A percentile compares a stretch with the other conserved stretches of the same genome.
These are phyloP conservation scores for Linaria vulgaris DNA, from an alignment of 257 asterid species.

Conservation along the genomic window DNA sequence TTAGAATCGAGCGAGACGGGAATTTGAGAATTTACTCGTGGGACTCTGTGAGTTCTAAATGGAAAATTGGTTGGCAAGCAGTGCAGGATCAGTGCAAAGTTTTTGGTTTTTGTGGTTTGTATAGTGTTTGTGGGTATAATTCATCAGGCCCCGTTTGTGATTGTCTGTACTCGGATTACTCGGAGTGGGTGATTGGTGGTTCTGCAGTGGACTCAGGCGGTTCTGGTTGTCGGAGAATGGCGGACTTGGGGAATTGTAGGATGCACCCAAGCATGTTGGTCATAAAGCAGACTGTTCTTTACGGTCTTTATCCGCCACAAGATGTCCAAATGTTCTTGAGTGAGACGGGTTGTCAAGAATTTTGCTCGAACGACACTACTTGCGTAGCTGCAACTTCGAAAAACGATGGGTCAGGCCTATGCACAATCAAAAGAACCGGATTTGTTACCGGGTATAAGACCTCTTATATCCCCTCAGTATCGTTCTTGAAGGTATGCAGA, in stretches of 20 bases:
- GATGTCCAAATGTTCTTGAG: conserved; percentile 51
- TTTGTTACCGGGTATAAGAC: conserved; percentile 53
- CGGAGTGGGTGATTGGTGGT: conserved; percentile 24
- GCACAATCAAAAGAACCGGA: conserved; percentile 49
- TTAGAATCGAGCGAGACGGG: conserved; percentile 60
- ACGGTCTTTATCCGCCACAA: conserved; percentile 59
- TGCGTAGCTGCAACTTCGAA: conserved; percentile 61
- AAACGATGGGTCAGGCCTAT: conserved; percentile 61
- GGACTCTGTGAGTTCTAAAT: conserved; percentile 35
- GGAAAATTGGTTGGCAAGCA: conserved; percentile 73
- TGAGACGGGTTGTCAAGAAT: conserved; percentile 47
- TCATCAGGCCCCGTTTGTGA: conserved; percentile 48
- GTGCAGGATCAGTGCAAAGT: conserved; percentile 58
- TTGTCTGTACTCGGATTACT: conserved; percentile 46
- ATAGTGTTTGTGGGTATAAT: conserved; percentile 62
- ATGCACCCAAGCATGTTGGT: conserved; percentile 47
- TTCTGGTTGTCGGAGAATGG: conserved; percentile 52
- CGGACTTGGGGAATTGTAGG: conserved; percentile 57
- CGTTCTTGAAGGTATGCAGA: conserved; percentile 58
- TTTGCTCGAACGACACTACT: conserved; percentile 47
- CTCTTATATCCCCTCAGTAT: conserved; percentile 42
- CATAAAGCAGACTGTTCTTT: conserved; percentile 56
- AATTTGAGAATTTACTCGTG: conserved; percentile 70
- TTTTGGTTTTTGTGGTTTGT: conserved; percentile 60
- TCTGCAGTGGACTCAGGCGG: conserved; percentile 30